phyloP scores from a whole-genome alignment of 495 filamentous ascomycete genomes.

The Aspergillus affinis region DNA sequence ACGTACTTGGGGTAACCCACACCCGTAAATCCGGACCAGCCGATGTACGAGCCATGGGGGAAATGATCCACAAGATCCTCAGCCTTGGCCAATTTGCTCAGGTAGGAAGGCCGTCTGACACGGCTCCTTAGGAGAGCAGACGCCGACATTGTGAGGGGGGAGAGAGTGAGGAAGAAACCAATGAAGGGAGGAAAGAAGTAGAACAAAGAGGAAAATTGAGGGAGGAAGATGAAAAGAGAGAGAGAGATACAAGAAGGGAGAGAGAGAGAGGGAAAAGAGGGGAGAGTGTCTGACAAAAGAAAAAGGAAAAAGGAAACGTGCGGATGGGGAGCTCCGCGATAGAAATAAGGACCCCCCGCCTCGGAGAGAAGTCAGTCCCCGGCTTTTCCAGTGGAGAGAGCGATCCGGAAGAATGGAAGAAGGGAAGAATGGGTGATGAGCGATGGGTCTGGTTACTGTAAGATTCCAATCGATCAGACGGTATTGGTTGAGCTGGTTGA shows the following conservation, averaged over 20 bases:
- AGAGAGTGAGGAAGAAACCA: conserved; percentile 4
- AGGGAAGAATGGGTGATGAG: neutral
- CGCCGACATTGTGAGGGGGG: conserved; percentile 44
- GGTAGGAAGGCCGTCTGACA: conserved; percentile 70
- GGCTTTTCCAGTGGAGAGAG: conserved; percentile 5
- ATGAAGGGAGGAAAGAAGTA: conserved; percentile 8
- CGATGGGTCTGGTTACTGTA: neutral
- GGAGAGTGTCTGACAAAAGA: conserved; percentile 18
- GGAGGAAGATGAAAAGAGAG: conserved; percentile 12
- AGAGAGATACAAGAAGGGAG: conserved; percentile 1
- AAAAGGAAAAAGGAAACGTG: conserved; percentile 16
- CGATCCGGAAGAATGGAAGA: conserved; percentile 5
- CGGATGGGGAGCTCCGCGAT: conserved; percentile 17
- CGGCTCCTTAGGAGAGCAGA: conserved; percentile 77
- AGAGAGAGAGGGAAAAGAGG: conserved; percentile 11
- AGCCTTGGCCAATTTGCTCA: conserved; percentile 75
- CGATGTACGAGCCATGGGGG: conserved; percentile 79
- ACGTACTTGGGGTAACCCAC: conserved; percentile 87
- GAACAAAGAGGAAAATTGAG: conserved; percentile 19
- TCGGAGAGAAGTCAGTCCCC: conserved; percentile 5
- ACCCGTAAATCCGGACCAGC: conserved; percentile 90
- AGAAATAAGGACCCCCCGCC: conserved; percentile 27
- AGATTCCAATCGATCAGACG: neutral
- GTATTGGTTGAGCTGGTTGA: neutral
- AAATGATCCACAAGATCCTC: conserved; percentile 80